Conservation (phyloP, 1,139 yeast genomes). For the Kodamaea derodonti region DNA sequence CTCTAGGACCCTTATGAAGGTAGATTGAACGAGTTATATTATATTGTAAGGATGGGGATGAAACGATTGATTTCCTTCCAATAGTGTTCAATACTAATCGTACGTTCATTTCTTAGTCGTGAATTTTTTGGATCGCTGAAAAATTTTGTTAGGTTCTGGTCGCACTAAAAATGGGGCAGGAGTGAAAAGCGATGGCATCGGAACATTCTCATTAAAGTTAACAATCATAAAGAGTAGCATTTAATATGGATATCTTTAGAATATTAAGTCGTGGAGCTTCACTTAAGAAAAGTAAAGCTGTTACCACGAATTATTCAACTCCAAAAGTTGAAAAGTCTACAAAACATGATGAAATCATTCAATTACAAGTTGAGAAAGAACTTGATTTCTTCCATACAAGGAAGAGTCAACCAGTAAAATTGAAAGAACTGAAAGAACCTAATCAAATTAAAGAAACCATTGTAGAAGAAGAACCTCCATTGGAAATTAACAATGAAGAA, state of each 20-base stretch:
- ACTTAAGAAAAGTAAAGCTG: slow-evolving; percentile 51
- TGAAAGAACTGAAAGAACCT: slow-evolving; percentile 13
- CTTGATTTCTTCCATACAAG: slow-evolving; percentile 69
- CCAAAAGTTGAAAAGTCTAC: slow-evolving; percentile 26
- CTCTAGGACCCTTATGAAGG: slow-evolving; percentile 57
- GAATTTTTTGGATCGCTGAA: slow-evolving; percentile 4
- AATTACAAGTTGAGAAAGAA: slow-evolving; percentile 52
- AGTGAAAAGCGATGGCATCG: background rate
- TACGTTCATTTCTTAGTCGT: slow-evolving; percentile 5
- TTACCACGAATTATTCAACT: slow-evolving; percentile 42
- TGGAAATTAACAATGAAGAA: slow-evolving; percentile 46
- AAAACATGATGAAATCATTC: slow-evolving; percentile 34
- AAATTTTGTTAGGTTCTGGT: slow-evolving; percentile 4
- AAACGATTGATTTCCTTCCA: no score
- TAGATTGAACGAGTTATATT: slow-evolving; percentile 15
- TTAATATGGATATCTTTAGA: slow-evolving; percentile 82
- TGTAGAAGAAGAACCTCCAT: slow-evolving; percentile 29
- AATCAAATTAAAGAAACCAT: slow-evolving; percentile 8
- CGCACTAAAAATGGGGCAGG: background rate
- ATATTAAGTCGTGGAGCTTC: slow-evolving; percentile 84
- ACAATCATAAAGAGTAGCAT: no score
- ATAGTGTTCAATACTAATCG: no score
- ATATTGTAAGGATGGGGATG: no score
- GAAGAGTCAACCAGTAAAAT: slow-evolving; percentile 10
- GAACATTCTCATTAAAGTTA: no score